Evolutionary conservation across 495 filamentous ascomycete species (phyloP).

Genomic region (Rhizodiscina lignyota): DNA sequence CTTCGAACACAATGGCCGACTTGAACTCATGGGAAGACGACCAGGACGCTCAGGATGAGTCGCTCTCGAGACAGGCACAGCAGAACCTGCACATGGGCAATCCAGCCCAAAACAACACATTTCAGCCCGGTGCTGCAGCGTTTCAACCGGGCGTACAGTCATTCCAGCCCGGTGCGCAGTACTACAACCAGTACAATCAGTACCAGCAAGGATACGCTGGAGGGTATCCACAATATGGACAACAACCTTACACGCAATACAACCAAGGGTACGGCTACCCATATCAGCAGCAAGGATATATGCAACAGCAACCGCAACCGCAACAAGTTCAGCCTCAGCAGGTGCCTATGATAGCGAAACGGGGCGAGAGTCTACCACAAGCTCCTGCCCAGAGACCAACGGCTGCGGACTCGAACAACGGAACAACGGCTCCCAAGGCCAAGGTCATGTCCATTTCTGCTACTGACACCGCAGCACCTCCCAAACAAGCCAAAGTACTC

Average conservation of each 20-base stretch:
- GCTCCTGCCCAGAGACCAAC: too few relatives aligned
- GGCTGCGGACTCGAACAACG: too few relatives aligned
- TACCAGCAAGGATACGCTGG: slow-evolving; percentile 16
- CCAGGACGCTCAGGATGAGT: slow-evolving; percentile 70
- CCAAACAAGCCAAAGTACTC: slow-evolving; percentile 36
- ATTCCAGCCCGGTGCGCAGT: slow-evolving; percentile 62
- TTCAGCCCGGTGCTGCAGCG: slow-evolving; percentile 59
- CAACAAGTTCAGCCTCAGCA: slow-evolving; percentile 30
- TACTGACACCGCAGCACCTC: slow-evolving; percentile 23
- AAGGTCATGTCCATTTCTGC: slow-evolving; percentile 55
- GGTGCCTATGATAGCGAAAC: slow-evolving; percentile 52
- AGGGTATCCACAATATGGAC: slow-evolving; percentile 4
- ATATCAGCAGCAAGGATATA: too few relatives aligned
- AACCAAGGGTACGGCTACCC: slow-evolving; percentile 22
- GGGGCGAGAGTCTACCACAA: too few relatives aligned
- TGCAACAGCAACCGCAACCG: slow-evolving; percentile 36
- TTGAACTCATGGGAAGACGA: slow-evolving; percentile 96
- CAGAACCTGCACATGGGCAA: slow-evolving; percentile 56
- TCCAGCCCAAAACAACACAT: slow-evolving; percentile 32
- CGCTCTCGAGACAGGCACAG: slow-evolving; percentile 64
- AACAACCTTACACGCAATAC: slow-evolving; percentile 17
- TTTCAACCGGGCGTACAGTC: slow-evolving; percentile 65
- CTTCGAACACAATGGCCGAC: slow-evolving; percentile 47
- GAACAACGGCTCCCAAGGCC: slow-evolving; percentile 43
- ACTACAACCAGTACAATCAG: slow-evolving; percentile 39